These are phyloP conservation scores for Globisporangium emineosum DNA, from an alignment of 352 stramenopile species.

Conservation along the genomic window DNA sequence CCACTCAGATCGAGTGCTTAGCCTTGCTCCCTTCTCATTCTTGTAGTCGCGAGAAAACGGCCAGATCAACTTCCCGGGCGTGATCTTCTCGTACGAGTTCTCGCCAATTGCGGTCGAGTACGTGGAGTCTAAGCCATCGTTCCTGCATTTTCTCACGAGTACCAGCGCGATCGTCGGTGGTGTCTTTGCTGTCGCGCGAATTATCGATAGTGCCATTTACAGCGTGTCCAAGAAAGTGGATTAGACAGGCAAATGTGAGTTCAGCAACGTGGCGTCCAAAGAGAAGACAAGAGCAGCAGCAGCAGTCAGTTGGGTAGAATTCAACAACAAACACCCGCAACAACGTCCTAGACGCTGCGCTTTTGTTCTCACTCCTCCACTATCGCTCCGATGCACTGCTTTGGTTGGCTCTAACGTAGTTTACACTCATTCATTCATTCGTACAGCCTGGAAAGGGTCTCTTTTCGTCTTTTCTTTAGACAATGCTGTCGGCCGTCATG, in stretches of 20 bases:
- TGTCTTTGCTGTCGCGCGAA: constrained; percentile 83
- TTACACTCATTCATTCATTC: constrained; percentile 12
- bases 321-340: constrained; percentile 1
- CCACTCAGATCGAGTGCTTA: background rate
- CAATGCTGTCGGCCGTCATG: background rate
- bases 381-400: background rate
- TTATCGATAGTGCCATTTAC: constrained; percentile 87
- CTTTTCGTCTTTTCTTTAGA: background rate
- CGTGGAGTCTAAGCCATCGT: constrained; percentile 78
- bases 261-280: background rate
- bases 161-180: constrained; percentile 85
- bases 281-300: background rate
- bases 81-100: constrained; percentile 89
- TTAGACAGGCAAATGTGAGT: constrained; percentile 28
- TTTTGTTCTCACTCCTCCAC: background rate
- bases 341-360: background rate
- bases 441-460: background rate
- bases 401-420: constrained; percentile 12
- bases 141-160: constrained; percentile 85
- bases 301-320: constrained; percentile 3
- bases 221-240: constrained; percentile 88
- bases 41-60: constrained; percentile 38
- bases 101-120: constrained; percentile 88
- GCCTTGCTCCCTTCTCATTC: background rate
- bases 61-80: constrained; percentile 71